These are phyloP conservation scores for Diaporthe amygdali DNA, from an alignment of 2,329 filamentous ascomycete genomes.

Conservation along the genomic window DNA sequence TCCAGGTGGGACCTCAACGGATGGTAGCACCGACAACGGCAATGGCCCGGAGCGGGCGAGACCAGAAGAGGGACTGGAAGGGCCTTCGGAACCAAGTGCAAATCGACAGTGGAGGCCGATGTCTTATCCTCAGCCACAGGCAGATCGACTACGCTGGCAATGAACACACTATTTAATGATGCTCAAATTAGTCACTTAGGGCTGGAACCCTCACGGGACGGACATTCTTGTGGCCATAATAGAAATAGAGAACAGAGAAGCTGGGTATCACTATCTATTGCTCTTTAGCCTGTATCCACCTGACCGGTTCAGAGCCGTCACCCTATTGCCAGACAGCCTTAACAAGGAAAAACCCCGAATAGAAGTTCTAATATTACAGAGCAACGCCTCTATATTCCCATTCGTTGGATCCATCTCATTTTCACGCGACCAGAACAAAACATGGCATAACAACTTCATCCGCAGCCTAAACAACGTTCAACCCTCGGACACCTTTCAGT, in stretches of 20 bases:
- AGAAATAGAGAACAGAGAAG: not conserved
- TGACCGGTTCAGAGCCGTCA: not conserved
- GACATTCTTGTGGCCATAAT: not conserved
- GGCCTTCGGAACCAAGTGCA: not conserved
- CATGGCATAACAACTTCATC: not conserved
- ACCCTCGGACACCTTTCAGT: slow-evolving; percentile 54
- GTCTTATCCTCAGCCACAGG: not conserved
- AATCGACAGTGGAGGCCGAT: not conserved
- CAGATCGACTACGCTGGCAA: not conserved
- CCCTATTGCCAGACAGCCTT: not conserved
- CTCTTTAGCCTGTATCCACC: not conserved
- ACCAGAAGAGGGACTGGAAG: not conserved
- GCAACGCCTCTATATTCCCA: not conserved
- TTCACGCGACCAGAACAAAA: not conserved
- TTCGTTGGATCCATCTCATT: not conserved
- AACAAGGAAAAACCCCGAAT: not conserved
- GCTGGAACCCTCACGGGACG: not conserved
- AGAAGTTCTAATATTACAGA: not conserved
- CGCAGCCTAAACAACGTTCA: slow-evolving; percentile 50
- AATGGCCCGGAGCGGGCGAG: not conserved
- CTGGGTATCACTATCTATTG: slow-evolving; percentile 3
- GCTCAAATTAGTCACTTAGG: not conserved
- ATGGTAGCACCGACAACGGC: not conserved
- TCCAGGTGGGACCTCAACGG: not conserved
- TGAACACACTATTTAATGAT: not conserved